Evolutionary conservation across 2,329 filamentous ascomycete genomes (phyloP).

Genomic region (Fusarium abutilonis): DNA sequence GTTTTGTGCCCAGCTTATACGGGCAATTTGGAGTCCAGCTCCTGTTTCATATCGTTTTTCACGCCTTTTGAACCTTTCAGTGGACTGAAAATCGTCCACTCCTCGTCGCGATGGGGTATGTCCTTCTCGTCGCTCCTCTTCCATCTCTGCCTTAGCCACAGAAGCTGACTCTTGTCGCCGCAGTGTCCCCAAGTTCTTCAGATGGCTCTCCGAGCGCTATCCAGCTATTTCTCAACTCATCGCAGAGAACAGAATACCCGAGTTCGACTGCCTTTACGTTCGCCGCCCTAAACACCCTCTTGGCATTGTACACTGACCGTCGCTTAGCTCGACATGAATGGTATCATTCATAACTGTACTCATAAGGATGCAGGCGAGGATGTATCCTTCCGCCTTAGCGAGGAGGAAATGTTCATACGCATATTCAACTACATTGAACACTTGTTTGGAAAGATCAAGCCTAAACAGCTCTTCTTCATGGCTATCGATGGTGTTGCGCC

Average conservation of each 20-base stretch:
- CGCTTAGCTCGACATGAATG: conserved; percentile 89
- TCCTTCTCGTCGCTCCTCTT: background rate
- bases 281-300: conserved; percentile 44
- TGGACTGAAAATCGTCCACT: conserved; percentile 40
- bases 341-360: conserved; percentile 99
- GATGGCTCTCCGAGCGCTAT: conserved; percentile 99
- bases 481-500: conserved; percentile 98
- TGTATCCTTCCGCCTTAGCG: conserved; percentile 88
- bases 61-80: conserved; percentile 18
- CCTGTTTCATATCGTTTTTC: conserved; percentile 11
- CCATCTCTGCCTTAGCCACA: background rate
- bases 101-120: conserved; percentile 47
- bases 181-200: conserved; percentile 88
- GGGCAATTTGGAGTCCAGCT: conserved; percentile 21
- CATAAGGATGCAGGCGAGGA: conserved; percentile 92
- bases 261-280: conserved; percentile 97
- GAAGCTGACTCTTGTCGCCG: conserved; percentile 30
- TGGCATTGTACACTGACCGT: conserved; percentile 37
- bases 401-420: conserved; percentile 99
- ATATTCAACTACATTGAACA: conserved; percentile 99
- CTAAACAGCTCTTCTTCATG: conserved; percentile 99
- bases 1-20: conserved; percentile 33
- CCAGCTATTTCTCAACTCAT: conserved; percentile 98
- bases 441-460: conserved; percentile 98
- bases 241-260: conserved; percentile 97